A percentile compares a stretch with the other conserved stretches of the same genome.
These are phyloP conservation scores for Pistacia atlantica DNA, from an alignment of 345 rosid genomes.

Conservation along the genomic window DNA sequence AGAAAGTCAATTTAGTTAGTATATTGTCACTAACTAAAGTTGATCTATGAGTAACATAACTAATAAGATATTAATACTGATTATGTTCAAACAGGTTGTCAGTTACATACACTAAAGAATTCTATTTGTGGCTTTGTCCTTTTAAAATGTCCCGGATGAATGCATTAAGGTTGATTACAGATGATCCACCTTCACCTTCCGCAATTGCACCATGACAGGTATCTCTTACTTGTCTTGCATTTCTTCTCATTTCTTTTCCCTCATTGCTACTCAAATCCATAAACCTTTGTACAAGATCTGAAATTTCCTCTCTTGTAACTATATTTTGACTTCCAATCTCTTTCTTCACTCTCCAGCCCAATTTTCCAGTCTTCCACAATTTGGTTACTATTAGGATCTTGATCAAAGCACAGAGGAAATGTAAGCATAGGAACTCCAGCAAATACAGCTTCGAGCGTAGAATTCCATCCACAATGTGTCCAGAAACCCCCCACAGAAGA, in stretches of 20 bases:
- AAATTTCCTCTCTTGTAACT: constrained; percentile 27
- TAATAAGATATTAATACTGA: no score
- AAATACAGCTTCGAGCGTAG: constrained; percentile 27
- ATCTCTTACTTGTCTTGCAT: constrained; percentile 19
- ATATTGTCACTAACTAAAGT: no score
- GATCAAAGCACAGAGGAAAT: constrained; percentile 29
- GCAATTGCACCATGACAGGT: constrained; percentile 21
- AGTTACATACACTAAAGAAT: neutral
- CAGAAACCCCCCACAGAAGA: constrained; percentile 27
- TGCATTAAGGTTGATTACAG: neutral
- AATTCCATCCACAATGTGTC: constrained; percentile 37
- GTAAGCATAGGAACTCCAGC: constrained; percentile 30
- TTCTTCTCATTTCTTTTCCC: constrained; percentile 24
- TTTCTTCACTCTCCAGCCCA: constrained; percentile 22
- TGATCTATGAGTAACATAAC: no score
- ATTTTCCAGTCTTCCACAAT: constrained; percentile 27
- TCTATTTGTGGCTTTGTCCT: neutral
- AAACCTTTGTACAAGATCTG: constrained; percentile 15
- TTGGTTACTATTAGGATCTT: constrained; percentile 22
- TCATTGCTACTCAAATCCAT: constrained; percentile 29
- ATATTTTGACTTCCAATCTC: constrained; percentile 4
- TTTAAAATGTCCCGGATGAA: constrained; percentile 6
- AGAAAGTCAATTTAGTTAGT: no score
- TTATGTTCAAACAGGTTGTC: no score
- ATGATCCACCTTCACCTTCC: constrained; percentile 29